Base-by-base conservation (phyloP, 2,329 filamentous ascomycete species). In the Hymenoscyphus linearis region DNA sequence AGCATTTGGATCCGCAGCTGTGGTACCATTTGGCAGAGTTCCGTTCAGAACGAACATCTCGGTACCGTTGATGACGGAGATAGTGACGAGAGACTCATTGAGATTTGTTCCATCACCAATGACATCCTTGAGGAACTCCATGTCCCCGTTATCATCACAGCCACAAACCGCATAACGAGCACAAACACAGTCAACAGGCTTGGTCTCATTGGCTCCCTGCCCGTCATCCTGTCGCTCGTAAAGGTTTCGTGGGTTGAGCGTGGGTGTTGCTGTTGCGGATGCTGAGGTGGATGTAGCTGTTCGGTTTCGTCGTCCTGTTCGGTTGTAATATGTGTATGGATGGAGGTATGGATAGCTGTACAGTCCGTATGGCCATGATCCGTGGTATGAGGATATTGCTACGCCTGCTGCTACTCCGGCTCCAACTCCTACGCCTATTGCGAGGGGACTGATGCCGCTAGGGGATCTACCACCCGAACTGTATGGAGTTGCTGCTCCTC, bases 31-130 rank as follows among this genome's bases (percentile, higher is more conserved):
- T 34, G 86, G 83, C 3, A 93, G 76, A 0, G 87, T 89, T n/a
- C 90, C 90, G 72, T 92, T 91, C 71, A 93, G 76, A 34, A 90
- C 77, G 40, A 95, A 81, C 1, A 83, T 87, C 64, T 75, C 75
- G 1, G 81, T 87, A 56, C 85, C 85, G 60, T 90, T 86, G 63
- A 88, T 80, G 58, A 79, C 75, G 2, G 81, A 83, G 1, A 93
- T 81, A 13, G 78, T 81, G 60, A 90, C 80, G 1, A 91, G 67
- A 0, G 78, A 79, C 68, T 84, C 79, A 76, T 91, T 87, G 58
- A 89, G 76, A 2, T 71, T 75, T 64, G 79, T 85, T 44, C 85
- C 86, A 71, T 88, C 82, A 59, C 87, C 88, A 52, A 93, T 78
- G 10, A 93, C 70, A 9, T 81, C 79, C 64, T 82, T 76, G 62